phyloP scores from a whole-genome alignment of 2,329 filamentous ascomycete species.

The Neofusicoccum cordaticola region DNA sequence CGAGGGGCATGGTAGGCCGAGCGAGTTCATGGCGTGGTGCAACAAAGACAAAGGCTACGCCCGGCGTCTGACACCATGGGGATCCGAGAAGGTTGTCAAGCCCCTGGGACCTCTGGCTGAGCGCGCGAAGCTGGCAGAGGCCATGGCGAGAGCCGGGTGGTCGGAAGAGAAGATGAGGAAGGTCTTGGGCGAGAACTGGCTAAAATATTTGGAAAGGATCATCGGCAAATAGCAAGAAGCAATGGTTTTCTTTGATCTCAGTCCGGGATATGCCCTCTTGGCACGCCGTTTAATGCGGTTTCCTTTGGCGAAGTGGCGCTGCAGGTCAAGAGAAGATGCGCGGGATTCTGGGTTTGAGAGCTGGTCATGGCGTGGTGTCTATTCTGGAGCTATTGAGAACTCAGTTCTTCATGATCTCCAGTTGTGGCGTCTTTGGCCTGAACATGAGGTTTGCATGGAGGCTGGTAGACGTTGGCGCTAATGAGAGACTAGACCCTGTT shows the following conservation, averaged over 20 bases:
- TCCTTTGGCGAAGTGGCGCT: too few relatives aligned
- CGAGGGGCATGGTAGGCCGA: conserved; percentile 39
- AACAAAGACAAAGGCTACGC: conserved; percentile 44
- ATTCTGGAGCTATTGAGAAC: too few relatives aligned
- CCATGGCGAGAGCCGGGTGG: conserved; percentile 41
- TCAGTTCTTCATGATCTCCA: too few relatives aligned
- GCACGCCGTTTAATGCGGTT: too few relatives aligned
- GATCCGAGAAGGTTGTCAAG: conserved; percentile 42
- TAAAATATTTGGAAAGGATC: conserved; percentile 39
- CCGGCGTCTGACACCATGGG: conserved; percentile 39
- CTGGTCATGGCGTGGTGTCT: too few relatives aligned
- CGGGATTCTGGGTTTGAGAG: too few relatives aligned
- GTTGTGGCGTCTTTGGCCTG: too few relatives aligned
- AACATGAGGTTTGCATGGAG: too few relatives aligned
- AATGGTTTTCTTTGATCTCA: not conserved
- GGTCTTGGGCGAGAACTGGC: conserved; percentile 41
- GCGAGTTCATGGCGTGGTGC: conserved; percentile 43
- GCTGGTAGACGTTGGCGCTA: not conserved
- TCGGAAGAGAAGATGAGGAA: conserved; percentile 38
- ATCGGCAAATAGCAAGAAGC: conserved; percentile 19
- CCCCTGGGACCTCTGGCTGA: conserved; percentile 38
- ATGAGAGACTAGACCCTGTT: not conserved
- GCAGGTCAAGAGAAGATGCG: too few relatives aligned
- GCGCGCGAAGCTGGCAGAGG: conserved; percentile 33
- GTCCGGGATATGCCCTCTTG: too few relatives aligned